These are phyloP conservation scores for Pseudogymnoascus sp. DNA, from an alignment of 2,329 filamentous ascomycete genomes.

Conservation along the genomic window DNA sequence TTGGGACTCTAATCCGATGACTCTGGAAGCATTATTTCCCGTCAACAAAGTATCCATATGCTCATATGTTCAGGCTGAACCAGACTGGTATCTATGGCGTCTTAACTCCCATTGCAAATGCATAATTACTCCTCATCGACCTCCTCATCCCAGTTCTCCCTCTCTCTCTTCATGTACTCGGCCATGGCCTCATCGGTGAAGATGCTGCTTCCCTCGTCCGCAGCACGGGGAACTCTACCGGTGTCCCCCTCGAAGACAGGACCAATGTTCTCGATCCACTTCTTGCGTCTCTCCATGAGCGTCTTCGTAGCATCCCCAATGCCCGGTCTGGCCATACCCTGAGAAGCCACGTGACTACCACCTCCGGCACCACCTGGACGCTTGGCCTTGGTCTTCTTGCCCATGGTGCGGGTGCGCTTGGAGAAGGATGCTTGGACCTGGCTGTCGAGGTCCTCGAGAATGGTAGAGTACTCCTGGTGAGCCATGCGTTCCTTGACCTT, in stretches of 20 bases:
- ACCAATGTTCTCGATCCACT: slow-evolving; percentile 87
- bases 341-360: slow-evolving; percentile 53
- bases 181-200: slow-evolving; percentile 69
- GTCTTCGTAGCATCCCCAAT: slow-evolving; percentile 88
- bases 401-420: slow-evolving; percentile 88
- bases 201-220: slow-evolving; percentile 58
- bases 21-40: not conserved
- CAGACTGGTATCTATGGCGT: not conserved
- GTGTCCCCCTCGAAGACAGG: slow-evolving; percentile 73
- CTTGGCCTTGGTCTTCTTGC: slow-evolving; percentile 89
- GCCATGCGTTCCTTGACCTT: slow-evolving; percentile 89
- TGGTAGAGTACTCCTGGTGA: slow-evolving; percentile 92
- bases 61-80: not conserved
- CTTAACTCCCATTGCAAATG: slow-evolving; percentile 3
- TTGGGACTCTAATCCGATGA: not conserved
- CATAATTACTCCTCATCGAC: slow-evolving; percentile 26
- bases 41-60: not conserved
- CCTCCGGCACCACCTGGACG: slow-evolving; percentile 66
- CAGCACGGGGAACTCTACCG: slow-evolving; percentile 57
- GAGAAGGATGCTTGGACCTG: slow-evolving; percentile 94
- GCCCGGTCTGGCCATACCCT: slow-evolving; percentile 60
- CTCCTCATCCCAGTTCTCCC: slow-evolving; percentile 72
- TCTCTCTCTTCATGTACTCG: slow-evolving; percentile 63
- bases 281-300: slow-evolving; percentile 80
- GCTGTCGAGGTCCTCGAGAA: slow-evolving; percentile 89